Evolutionary conservation across 108 stramenopile species (phyloP).

Genomic region (Skeletonema menzelii): DNA sequence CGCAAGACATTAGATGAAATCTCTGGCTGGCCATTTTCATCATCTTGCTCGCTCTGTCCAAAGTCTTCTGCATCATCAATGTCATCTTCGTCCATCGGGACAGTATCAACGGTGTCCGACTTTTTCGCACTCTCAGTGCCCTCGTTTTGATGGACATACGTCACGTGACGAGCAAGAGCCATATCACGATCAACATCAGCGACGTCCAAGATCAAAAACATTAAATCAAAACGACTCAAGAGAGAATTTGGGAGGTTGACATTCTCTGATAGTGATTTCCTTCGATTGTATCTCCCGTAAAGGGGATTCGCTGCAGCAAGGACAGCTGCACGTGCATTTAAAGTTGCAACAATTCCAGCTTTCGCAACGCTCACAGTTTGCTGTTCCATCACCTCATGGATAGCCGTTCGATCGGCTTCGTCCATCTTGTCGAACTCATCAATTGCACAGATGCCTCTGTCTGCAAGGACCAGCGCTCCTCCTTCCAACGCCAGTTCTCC

Average conservation of each 20-base stretch:
- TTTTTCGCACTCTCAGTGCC: slow-evolving; percentile 52
- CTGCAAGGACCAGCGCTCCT: slow-evolving; percentile 98
- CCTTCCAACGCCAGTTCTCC: slow-evolving; percentile 98
- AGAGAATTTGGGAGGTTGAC: slow-evolving; percentile 97
- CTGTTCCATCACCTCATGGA: slow-evolving; percentile 99
- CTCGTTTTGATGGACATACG: slow-evolving; percentile 96
- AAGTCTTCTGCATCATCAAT: slow-evolving; percentile 3
- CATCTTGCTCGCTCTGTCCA: slow-evolving; percentile 31
- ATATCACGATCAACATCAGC: slow-evolving; percentile 90
- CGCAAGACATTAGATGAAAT: slow-evolving; percentile 84
- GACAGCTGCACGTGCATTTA: slow-evolving; percentile 98
- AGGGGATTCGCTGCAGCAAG: slow-evolving; percentile 99
- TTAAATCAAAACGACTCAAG: slow-evolving; percentile 97
- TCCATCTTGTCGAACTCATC: slow-evolving; percentile 97
- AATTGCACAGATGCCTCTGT: slow-evolving; percentile 97
- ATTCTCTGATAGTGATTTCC: slow-evolving; percentile 91
- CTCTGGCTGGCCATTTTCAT: slow-evolving; percentile 29
- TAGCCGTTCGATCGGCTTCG: slow-evolving; percentile 95
- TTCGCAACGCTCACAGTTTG: slow-evolving; percentile 98
- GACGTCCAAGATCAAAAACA: slow-evolving; percentile 96
- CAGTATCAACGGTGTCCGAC: slow-evolving; percentile 4
- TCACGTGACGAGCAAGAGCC: slow-evolving; percentile 96
- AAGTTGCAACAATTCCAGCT: slow-evolving; percentile 98
- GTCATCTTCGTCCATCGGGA: slow-evolving; percentile 44
- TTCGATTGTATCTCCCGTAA: slow-evolving; percentile 92